Evolutionary conservation across 208 protist genomes (phyloP).

Genomic region (Leishmania gerbilli): DNA sequence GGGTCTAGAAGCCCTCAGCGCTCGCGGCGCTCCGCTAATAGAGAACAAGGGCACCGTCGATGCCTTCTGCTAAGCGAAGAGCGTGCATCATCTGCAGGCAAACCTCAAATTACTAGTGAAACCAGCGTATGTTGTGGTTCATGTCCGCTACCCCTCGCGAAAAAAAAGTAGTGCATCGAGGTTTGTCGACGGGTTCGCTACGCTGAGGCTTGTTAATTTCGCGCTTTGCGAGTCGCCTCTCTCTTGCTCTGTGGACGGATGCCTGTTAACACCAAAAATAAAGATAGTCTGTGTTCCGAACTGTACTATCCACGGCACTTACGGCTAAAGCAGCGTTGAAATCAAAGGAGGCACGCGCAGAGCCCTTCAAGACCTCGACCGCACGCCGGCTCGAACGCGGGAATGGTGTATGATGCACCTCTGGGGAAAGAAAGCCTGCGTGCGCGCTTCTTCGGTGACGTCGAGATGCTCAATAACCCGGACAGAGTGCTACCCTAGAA

Average conservation of each 20-base stretch:
- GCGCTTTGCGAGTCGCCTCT: background rate
- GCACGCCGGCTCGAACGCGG: background rate
- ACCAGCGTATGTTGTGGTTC: background rate
- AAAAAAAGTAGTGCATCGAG: background rate
- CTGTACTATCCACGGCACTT: background rate
- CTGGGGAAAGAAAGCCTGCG: background rate
- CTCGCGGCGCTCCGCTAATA: background rate
- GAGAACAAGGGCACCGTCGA: background rate
- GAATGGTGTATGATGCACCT: background rate
- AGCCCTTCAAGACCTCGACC: background rate
- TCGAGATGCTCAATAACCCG: background rate
- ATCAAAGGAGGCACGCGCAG: background rate
- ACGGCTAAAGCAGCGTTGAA: background rate
- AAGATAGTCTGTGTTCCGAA: background rate
- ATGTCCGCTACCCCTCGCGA: background rate
- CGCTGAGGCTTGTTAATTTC: background rate
- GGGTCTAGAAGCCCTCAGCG: background rate
- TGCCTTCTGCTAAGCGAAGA: background rate
- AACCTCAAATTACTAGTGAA: background rate
- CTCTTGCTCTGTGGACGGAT: background rate
- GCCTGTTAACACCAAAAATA: background rate
- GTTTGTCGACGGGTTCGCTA: background rate
- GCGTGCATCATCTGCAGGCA: background rate
- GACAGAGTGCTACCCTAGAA: background rate
- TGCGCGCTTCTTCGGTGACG: background rate